Evolutionary conservation across 169 alveolate species (phyloP).

Genomic region (Cryptosporidium andersoni): DNA sequence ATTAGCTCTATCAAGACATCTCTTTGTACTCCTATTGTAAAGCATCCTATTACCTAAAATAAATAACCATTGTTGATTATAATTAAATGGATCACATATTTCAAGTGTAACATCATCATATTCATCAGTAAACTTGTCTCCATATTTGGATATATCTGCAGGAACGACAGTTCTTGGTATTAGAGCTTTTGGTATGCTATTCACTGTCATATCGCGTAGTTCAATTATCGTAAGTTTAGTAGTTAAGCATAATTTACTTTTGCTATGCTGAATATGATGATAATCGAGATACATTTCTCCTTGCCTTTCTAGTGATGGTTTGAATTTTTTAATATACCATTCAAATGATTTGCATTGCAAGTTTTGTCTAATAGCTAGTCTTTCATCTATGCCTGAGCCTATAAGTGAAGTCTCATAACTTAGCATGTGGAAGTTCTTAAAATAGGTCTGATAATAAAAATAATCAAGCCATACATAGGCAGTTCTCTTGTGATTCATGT

Average conservation of each 20-base stretch:
- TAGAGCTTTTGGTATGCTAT: neutral
- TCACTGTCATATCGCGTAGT: neutral
- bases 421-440: conserved; percentile 42
- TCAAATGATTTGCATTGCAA: conserved; percentile 71
- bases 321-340: conserved; percentile 73
- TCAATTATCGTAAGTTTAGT: neutral
- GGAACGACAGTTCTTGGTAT: conserved; percentile 64
- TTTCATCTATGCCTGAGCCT: conserved; percentile 35
- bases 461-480: conserved; percentile 60
- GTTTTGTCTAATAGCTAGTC: conserved; percentile 62
- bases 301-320: conserved; percentile 73
- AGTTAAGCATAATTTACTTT: conserved; percentile 47
- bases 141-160: conserved; percentile 33
- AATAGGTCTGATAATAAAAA: conserved; percentile 44
- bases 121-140: conserved; percentile 23
- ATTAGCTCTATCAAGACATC: conserved; percentile 22
- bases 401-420: neutral
- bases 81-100: conserved; percentile 23
- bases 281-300: conserved; percentile 13
- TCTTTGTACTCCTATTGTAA: conserved; percentile 12
- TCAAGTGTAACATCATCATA: conserved; percentile 15
- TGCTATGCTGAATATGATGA: conserved; percentile 61
- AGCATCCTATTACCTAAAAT: conserved; percentile 61
- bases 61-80: conserved; percentile 52
- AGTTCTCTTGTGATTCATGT: conserved; percentile 42